Base-by-base conservation (phyloP, 495 filamentous ascomycete species). In the Hypoxylon fragiforme region DNA sequence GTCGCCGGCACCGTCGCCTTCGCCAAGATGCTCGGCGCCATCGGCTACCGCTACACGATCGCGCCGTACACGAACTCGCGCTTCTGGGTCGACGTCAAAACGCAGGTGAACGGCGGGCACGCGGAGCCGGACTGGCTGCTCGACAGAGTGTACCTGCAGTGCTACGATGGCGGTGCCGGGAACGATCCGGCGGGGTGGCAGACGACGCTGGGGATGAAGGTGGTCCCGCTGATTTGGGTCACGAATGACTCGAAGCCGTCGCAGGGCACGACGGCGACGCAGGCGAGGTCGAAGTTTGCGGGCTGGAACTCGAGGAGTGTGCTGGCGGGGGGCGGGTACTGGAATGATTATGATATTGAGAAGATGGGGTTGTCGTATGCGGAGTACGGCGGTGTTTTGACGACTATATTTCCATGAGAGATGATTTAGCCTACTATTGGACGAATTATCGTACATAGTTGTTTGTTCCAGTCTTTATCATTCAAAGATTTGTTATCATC, bases 301-400 rank as follows among this genome's bases (percentile, higher is more conserved):
- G 24, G 44, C n/a, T 76, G 73, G 73, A 60, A 61, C 20, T 31
- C 41, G 16, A 32, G 51, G 21, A 54, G 57, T 5, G 47, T 61
- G 1, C 47, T 76, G 16, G 71, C 63, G 2, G 73, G 73, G 0
- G 73, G 70, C 1, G 73, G 73, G 1, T 74, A 71, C 45, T 76
- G 72, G 72, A 76, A 76, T 43, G 71, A 76, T 43, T 74, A 66
- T 36, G 73, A 76, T 41, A 75, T 76, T 31, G 73, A 75, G 59
- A 73, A 74, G 62, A 75, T 73, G 64, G 44, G 50, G 9, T 40
- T 70, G 32, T 73, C 70, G 21, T 74, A 76, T 30, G 52, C 50
- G n/a, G 67, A 60, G 1, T 73, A 74, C 47, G 70, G 68, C 5
- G 30, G 55, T 4, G 69, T 71, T 4, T 48, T 76, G 44, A 48